These are phyloP conservation scores for Eucalyptus tenuipes DNA, from an alignment of 345 rosid species.

Conservation along the genomic window DNA sequence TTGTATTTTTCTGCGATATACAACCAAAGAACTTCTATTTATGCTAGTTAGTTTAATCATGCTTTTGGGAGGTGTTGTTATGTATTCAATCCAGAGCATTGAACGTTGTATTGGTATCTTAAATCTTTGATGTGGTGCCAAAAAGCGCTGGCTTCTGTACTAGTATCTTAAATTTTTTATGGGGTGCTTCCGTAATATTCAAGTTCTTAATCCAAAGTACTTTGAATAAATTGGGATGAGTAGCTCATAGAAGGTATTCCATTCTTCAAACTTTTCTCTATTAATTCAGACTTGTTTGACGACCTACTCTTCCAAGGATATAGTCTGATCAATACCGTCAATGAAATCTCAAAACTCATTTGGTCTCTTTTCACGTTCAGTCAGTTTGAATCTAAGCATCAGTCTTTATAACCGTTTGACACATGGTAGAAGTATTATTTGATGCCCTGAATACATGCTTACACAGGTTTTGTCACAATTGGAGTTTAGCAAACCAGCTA, in stretches of 20 bases:
- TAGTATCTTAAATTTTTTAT: background rate
- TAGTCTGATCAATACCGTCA: background rate
- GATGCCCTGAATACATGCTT: background rate
- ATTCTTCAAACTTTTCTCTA: background rate
- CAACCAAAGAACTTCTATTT: background rate
- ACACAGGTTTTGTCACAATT: background rate
- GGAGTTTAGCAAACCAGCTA: background rate
- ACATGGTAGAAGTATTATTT: background rate
- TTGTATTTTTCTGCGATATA: background rate
- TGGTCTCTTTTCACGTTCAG: background rate
- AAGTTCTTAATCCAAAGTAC: background rate
- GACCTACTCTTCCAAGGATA: background rate
- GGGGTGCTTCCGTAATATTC: background rate
- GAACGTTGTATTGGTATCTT: background rate
- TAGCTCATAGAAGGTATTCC: background rate
- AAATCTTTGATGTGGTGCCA: background rate
- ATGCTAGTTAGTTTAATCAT: background rate
- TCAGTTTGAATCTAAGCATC: background rate
- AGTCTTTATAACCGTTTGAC: background rate
- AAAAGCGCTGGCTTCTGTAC: background rate
- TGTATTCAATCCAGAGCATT: no score
- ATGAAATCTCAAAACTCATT: background rate
- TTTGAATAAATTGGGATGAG: background rate
- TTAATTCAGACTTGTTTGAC: background rate
- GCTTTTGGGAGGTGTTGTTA: background rate